Evolutionary conservation across 2,329 filamentous ascomycete genomes (phyloP), one percentile per base, ranked within the genome.

Genomic region (Penicillium digitatum): DNA sequence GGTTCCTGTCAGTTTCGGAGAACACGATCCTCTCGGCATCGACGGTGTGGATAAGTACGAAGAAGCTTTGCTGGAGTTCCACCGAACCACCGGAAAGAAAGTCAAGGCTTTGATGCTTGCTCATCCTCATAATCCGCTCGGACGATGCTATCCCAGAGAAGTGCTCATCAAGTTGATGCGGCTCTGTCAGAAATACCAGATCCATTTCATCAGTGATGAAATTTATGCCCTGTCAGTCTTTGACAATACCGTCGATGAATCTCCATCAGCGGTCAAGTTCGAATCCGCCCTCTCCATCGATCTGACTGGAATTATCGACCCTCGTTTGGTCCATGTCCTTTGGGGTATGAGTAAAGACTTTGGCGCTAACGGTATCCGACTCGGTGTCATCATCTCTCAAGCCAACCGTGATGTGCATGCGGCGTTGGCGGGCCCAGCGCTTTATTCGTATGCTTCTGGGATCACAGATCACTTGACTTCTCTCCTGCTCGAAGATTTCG

Each of bases 181-280:
- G 3, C 62, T 84, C 31, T 84, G 81, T 60, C 69, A 80, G 49
- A 73, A 74, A 52, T 69, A 83, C 58, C 58, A 72, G 3, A 67
- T 84, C 5, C 81, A 85, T 60, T 69, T 85, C 35, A 75, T 85
- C 65, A 78, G 76, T 60, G 82, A 85, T 63, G 82, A 85, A 62
- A 79, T 85, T 37, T 85, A 85, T 62, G 82, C 81, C 2, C 63
- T 82, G 5, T 83, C 81, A 0, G 69, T 78, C 1, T 85, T 76
- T 65, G 56, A 73, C 7, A 81, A 77, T 56, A 69, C 29, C 34
- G 69, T 59, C 53, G 76, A 67, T 39, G 52, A 54, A 0, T 11
- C 42, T 0, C 61, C 67, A 0, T 48, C 59, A 0, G 55, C 62
- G 0, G 59, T 69, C 0, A 64, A 70, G 0, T 83, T 84, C 55